phyloP scores from a whole-genome alignment of 1,284 basidiomycete species.

The Inonotus obliquus region DNA sequence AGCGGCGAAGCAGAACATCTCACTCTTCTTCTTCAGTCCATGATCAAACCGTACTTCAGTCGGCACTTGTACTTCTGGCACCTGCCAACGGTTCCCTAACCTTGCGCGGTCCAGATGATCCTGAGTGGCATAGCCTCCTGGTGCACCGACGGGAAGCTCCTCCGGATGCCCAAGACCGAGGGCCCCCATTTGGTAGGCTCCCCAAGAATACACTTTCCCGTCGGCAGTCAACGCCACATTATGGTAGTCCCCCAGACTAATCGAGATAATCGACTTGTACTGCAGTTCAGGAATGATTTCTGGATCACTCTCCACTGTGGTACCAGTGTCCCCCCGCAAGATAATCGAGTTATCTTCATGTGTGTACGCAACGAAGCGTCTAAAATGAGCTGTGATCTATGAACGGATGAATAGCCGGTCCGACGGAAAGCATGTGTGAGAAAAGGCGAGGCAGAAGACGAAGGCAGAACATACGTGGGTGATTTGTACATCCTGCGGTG shows the following conservation, averaged over 20 bases:
- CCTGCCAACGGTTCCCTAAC: constrained; percentile 25
- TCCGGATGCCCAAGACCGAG: constrained; percentile 77
- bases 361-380: constrained; percentile 78
- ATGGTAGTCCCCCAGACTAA: constrained; percentile 89
- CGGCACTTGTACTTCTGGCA: constrained; percentile 49
- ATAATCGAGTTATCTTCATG: constrained; percentile 62
- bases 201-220: constrained; percentile 84
- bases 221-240: constrained; percentile 74
- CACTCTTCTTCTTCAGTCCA: constrained; percentile 40
- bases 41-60: constrained; percentile 69
- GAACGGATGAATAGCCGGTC: constrained; percentile 25
- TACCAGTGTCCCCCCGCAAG: constrained; percentile 52
- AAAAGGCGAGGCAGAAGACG: constrained; percentile 10
- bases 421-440: constrained; percentile 1
- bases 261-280: constrained; percentile 70
- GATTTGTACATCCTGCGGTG: constrained; percentile 49
- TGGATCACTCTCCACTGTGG: constrained; percentile 41
- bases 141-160: constrained; percentile 43
- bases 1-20: constrained; percentile 72
- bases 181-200: constrained; percentile 71
- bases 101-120: constrained; percentile 31
- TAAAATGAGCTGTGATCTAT: constrained; percentile 83
- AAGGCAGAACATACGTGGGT: constrained; percentile 54
- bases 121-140: constrained; percentile 54
- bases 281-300: constrained; percentile 68